A percentile compares a stretch with the other conserved stretches of the same genome.
These are phyloP conservation scores for Podaxis pistillaris DNA, from an alignment of 768 basidiomycete species.

Conservation along the genomic window DNA sequence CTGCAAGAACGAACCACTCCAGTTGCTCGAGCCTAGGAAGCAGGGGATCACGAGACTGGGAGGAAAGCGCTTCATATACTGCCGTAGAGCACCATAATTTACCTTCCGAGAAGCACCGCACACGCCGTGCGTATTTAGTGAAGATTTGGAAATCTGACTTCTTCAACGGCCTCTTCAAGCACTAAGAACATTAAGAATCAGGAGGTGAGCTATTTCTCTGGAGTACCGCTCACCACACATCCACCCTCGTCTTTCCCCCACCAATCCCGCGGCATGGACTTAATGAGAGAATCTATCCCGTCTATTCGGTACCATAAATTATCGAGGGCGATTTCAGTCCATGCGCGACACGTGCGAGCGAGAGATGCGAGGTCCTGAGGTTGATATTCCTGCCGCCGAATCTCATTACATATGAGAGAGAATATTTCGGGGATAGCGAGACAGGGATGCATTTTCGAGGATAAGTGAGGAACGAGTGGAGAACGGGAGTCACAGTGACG, in stretches of 20 bases:
- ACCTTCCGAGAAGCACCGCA: not conserved
- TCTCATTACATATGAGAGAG: not conserved
- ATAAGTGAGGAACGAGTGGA: too few relatives aligned
- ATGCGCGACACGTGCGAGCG: not conserved
- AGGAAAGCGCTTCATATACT: not conserved
- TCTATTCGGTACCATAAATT: not conserved
- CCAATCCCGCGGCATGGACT: not conserved
- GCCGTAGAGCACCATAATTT: not conserved
- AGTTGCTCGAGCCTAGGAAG: not conserved
- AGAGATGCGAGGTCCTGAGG: not conserved
- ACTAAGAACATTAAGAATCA: not conserved
- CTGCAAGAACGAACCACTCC: not conserved
- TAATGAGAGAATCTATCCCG: not conserved
- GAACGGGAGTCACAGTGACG: too few relatives aligned
- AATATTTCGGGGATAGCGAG: not conserved
- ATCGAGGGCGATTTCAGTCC: not conserved
- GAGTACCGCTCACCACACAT: not conserved
- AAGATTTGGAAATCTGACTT: not conserved
- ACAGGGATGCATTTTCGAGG: not conserved
- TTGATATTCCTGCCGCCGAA: not conserved
- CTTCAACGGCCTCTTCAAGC: not conserved
- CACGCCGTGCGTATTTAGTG: not conserved
- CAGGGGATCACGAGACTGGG: not conserved
- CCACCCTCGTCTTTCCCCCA: not conserved
- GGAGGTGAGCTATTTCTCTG: not conserved